Base-by-base conservation (phyloP, 179 eudicot species). In the Vitellaria paradoxa region DNA sequence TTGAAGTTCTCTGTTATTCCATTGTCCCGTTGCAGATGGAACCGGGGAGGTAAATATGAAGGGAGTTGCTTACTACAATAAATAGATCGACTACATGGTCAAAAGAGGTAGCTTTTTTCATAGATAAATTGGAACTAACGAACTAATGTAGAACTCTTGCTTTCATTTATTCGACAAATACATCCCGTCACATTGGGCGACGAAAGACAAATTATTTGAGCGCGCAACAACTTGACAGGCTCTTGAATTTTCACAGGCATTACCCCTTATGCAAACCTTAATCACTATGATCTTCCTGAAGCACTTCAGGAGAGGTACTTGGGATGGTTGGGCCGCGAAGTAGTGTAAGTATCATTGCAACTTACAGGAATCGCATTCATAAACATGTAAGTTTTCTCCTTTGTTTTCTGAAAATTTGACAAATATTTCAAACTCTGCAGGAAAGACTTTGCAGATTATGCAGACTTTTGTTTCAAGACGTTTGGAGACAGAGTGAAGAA, bases 401-500 rank as follows among this genome's bases (percentile, higher is more conserved):
- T 18, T 42, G 9, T 72, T 1, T 6, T 50, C 10, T 11, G 9
- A 6, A 69, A 3, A 4, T 49, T 61, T 77, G 30, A 62, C 40
- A 47, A 49, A 30, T 47, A 21, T n/a, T 55, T 67, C 4, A 26
- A 65, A 47, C 18, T 23, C 24, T 89, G 83, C 90, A 92, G 98
- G 87, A 80, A 87, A 57, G 98, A 94, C 70, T 94, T 81, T 85
- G 96, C 92, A 24, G 88, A 91, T 77, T 93, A 91, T 86, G 97
- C 96, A 70, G 97, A 93, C 3, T 90, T 93, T 59, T 94, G 97
- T 75, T 94, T 94, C 83, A 86, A 94, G 88, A 93, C 97, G 71
- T 94, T 87, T 79, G 98, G 97, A 50, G 97, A 94, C 79, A 91
- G 98, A 70, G 97, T 94, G 45, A 93, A 91, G 87, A 87, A 94